These are phyloP conservation scores for Nemania sp. DNA, from an alignment of 2,329 filamentous ascomycete genomes.

Conservation along the genomic window DNA sequence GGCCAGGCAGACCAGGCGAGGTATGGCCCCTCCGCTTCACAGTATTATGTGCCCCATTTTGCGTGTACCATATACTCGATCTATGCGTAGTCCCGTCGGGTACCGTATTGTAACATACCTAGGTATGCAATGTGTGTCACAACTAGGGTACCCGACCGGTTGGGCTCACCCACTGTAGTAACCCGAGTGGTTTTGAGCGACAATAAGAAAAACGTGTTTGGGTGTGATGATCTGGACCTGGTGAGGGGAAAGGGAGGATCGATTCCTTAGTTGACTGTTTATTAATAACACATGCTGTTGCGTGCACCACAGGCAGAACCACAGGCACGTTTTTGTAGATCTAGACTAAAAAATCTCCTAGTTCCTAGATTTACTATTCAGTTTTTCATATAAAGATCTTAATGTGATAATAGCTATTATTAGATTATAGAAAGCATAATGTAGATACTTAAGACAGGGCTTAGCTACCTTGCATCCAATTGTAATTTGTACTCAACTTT, in stretches of 20 bases:
- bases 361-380: conserved; percentile 6
- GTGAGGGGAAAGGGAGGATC: conserved; percentile 12
- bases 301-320: neutral
- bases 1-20: no score
- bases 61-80: neutral
- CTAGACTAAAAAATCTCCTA: conserved; percentile 10
- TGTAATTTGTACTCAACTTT: no score
- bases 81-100: neutral
- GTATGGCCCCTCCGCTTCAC: conserved; percentile 13
- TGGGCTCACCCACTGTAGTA: conserved; percentile 4
- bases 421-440: neutral
- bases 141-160: neutral
- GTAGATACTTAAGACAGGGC: no score
- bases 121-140: neutral
- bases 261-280: neutral
- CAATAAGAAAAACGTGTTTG: neutral
- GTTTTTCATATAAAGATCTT: neutral
- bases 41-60: neutral
- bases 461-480: no score
- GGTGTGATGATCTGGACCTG: neutral
- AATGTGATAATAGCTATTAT: neutral
- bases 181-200: neutral
- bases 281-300: conserved; percentile 1
- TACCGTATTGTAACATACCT: conserved; percentile 1
- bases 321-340: neutral